A percentile compares a stretch with the other conserved stretches of the same genome.
phyloP scores from a whole-genome alignment of 345 rosid species.

The Lepidium aucheri region DNA sequence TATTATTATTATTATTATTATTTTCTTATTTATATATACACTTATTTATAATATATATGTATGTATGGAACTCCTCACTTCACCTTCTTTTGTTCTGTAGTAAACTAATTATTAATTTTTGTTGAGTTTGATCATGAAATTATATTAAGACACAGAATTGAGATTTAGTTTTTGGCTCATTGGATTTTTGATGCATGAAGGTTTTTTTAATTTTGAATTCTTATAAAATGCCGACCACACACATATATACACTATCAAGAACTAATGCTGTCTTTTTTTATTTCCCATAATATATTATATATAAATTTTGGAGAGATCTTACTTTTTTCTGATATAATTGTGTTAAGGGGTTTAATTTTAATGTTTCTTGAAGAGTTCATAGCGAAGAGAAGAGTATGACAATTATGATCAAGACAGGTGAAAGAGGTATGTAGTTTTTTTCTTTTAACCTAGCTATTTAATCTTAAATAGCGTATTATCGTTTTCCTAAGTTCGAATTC shows the following conservation, averaged over 20 bases:
- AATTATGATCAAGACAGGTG: neutral
- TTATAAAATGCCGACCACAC: neutral
- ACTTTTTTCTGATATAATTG: neutral
- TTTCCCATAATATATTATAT: neutral
- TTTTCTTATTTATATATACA: neutral
- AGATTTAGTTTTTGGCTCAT: neutral
- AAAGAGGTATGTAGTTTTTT: too few relatives aligned
- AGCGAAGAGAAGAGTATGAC: neutral
- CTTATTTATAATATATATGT: neutral
- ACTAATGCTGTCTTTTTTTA: neutral
- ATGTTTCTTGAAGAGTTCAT: neutral
- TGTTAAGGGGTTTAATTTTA: neutral
- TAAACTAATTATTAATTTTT: neutral
- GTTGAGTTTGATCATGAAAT: neutral
- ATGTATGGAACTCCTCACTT: constrained; percentile 13
- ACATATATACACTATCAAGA: neutral
- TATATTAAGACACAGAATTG: neutral
- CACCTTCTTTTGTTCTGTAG: neutral
- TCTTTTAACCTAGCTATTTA: too few relatives aligned
- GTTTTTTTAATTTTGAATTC: neutral
- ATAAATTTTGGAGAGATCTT: neutral
- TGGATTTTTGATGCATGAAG: neutral
- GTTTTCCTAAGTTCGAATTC: too few relatives aligned
- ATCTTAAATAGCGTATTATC: too few relatives aligned
- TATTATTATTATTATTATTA: neutral